Evolutionary conservation across 2,329 filamentous ascomycete species (phyloP), one percentile per base, ranked within the genome.

Genomic region (Stylonectria norvegica): DNA sequence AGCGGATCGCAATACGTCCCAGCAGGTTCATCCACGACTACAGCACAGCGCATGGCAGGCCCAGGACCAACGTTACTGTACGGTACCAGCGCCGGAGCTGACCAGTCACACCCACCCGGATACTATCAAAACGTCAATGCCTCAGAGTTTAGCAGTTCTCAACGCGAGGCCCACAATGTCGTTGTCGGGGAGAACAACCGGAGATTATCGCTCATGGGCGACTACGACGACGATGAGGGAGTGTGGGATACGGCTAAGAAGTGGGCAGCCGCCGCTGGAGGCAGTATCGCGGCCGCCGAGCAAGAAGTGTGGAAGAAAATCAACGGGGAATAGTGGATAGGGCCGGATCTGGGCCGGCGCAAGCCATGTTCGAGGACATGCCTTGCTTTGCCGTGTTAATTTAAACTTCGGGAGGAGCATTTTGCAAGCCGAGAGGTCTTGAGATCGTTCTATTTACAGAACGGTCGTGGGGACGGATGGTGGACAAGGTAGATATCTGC

Each of bases 231-330:
- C 18, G 69, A 69, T 14, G 66, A 68, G 3, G 69, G 72, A n/a
- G 62, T 79, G 5, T 79, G 76, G 75, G 69, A 68, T 40, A 62
- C 72, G 33, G 77, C 77, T 9, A 79, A 75, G 67, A 79, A 76
- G 59, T 72, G 75, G 68, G 76, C 74, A 32, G 65, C 70, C 43
- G 71, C 70, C 22, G 79, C 78, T 5, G 78, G 79, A 36, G 72
- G 73, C 45, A 77, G 72, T 57, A 61, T 83, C 19, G 74, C 71
- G 7, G 75, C 72, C 11, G 78, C 76, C 11, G 79, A 83, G 65
- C 67, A 65, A 36, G 77, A 81, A 60, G 72, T 83, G 17, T 83
- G 79, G 79, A 75, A 72, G 62, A 73, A 71, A 56, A 78, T 83
- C 56, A 82, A 79, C 62, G 79, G 78, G 63, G 67, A 75, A 34